Conservation (phyloP, 305 asterid genomes). For the Galium porrigens region DNA sequence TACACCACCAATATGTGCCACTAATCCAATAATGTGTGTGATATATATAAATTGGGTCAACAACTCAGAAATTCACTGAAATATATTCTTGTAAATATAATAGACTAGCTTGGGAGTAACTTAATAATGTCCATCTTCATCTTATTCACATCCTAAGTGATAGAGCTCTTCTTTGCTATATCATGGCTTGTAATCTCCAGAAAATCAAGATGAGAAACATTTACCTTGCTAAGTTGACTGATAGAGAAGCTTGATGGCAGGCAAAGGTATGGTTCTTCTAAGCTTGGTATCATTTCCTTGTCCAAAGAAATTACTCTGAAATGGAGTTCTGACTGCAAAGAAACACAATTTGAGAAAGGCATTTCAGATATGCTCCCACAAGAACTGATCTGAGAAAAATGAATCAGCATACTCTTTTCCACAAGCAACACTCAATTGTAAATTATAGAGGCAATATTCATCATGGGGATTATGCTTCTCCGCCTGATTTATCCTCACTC, state of each 20-base stretch:
- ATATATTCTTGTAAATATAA: neutral
- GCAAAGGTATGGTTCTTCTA: slow-evolving; percentile 21
- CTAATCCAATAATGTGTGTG: neutral
- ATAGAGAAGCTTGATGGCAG: slow-evolving; percentile 19
- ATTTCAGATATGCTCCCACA: too few relatives aligned
- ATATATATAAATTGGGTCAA: neutral
- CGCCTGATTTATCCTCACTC: neutral
- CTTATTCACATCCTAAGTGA: too few relatives aligned
- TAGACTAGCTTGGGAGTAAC: neutral
- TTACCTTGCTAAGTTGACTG: slow-evolving; percentile 22
- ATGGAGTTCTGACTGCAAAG: slow-evolving; percentile 22
- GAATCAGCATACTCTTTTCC: too few relatives aligned
- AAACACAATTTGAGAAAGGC: neutral
- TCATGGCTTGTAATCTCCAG: neutral
- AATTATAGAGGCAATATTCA: too few relatives aligned
- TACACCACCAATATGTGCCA: too few relatives aligned
- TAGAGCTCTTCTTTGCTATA: neutral
- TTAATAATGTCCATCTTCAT: too few relatives aligned
- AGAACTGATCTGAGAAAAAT: too few relatives aligned
- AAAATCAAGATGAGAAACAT: neutral
- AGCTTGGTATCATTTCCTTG: slow-evolving; percentile 19
- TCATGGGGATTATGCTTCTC: too few relatives aligned
- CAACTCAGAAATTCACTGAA: neutral
- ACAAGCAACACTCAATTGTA: too few relatives aligned
- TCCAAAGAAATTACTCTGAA: slow-evolving; percentile 20